Conservation (phyloP, 345 rosid genomes). For the Diplotaxis tenuifolia region DNA sequence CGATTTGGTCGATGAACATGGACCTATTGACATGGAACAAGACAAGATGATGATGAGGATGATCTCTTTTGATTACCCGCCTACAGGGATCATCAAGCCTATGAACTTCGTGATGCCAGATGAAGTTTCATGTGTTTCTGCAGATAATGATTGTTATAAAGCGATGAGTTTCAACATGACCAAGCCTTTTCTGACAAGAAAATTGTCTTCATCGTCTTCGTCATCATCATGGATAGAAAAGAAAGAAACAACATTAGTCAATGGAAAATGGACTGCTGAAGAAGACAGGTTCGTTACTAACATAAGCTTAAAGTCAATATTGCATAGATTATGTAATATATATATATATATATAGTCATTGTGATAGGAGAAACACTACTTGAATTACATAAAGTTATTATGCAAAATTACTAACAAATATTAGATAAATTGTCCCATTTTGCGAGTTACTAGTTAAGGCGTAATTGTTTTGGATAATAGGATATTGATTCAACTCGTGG, state of each 20-base stretch:
- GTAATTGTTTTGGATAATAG: conserved; percentile 30
- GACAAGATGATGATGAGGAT: conserved; percentile 38
- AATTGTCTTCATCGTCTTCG: conserved; percentile 28
- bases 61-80: conserved; percentile 45
- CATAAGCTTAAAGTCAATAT: not conserved
- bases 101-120: conserved; percentile 48
- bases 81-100: conserved; percentile 42
- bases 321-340: not conserved
- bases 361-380: not conserved
- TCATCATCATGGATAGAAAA: conserved; percentile 44
- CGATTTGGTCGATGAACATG: conserved; percentile 43
- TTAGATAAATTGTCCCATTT: not conserved
- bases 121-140: conserved; percentile 57
- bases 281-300: conserved; percentile 68
- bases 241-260: conserved; percentile 57
- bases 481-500: conserved; percentile 48
- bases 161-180: conserved; percentile 36
- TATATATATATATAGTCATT: not conserved
- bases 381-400: not conserved
- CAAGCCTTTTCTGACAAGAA: conserved; percentile 40
- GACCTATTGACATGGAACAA: conserved; percentile 31
- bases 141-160: conserved; percentile 37
- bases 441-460: not conserved
- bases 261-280: conserved; percentile 89
- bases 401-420: not conserved